A percentile compares a stretch with the other conserved stretches of the same genome.
These are phyloP conservation scores for Leccinum subgranulosum DNA, from an alignment of 768 basidiomycete species.

Conservation along the genomic window DNA sequence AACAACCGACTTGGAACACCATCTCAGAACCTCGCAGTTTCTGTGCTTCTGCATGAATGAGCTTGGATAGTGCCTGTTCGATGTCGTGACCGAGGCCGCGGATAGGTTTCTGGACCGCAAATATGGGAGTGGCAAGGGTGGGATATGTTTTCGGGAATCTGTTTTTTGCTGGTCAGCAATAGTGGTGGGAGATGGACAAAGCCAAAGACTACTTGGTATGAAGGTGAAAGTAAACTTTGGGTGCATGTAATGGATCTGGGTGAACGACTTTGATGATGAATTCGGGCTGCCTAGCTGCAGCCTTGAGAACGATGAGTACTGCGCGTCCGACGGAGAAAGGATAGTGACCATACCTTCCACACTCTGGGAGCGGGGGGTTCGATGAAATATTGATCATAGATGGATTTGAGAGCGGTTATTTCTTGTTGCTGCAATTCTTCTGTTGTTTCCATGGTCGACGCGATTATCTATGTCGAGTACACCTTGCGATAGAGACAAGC, in stretches of 20 bases:
- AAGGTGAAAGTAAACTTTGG: slow-evolving; percentile 62
- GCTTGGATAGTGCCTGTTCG: slow-evolving; percentile 52
- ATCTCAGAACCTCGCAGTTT: slow-evolving; percentile 66
- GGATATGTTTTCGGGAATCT: slow-evolving; percentile 86
- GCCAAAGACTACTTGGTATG: slow-evolving; percentile 56
- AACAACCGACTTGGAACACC: slow-evolving; percentile 64
- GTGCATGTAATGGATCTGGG: slow-evolving; percentile 52
- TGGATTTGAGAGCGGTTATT: slow-evolving; percentile 76
- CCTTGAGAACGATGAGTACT: slow-evolving; percentile 37
- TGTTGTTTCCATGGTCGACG: slow-evolving; percentile 59
- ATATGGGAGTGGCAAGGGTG: slow-evolving; percentile 61
- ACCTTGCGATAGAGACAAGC: slow-evolving; percentile 18
- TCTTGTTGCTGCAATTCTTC: slow-evolving; percentile 68
- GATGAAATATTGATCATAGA: slow-evolving; percentile 76
- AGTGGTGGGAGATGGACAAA: background rate
- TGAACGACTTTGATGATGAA: slow-evolving; percentile 73
- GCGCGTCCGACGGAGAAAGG: slow-evolving; percentile 10
- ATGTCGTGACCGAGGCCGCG: slow-evolving; percentile 58
- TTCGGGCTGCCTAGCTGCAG: slow-evolving; percentile 66
- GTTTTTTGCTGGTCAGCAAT: background rate
- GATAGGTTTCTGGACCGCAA: slow-evolving; percentile 63
- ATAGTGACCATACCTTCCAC: slow-evolving; percentile 61
- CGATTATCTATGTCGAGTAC: slow-evolving; percentile 2
- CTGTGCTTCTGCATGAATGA: slow-evolving; percentile 65
- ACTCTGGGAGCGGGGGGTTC: slow-evolving; percentile 72